These are phyloP conservation scores for Elongisporangium senticosum DNA, from an alignment of 352 stramenopile species.

Conservation along the genomic window DNA sequence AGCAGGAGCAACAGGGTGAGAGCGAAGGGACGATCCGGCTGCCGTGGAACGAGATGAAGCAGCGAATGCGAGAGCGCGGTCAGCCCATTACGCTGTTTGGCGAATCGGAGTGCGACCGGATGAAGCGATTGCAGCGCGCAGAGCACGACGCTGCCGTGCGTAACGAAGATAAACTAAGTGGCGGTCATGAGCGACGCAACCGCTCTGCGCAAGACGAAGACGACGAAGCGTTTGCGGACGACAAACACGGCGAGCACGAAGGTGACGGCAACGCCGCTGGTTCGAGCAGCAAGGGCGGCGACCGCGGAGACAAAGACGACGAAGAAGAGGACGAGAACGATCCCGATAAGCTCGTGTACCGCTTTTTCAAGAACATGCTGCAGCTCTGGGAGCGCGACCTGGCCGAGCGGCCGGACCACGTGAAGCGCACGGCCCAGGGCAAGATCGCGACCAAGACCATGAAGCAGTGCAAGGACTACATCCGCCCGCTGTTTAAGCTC, in stretches of 20 bases:
- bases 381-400: slow-evolving; percentile 93
- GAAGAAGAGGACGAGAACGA: slow-evolving; percentile 45
- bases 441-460: slow-evolving; percentile 96
- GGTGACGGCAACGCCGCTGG: slow-evolving; percentile 5
- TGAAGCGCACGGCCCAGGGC: slow-evolving; percentile 88
- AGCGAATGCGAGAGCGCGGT: slow-evolving; percentile 70
- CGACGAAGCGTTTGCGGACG: slow-evolving; percentile 1
- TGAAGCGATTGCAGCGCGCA: slow-evolving; percentile 51
- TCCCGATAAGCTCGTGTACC: slow-evolving; percentile 68
- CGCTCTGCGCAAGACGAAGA: slow-evolving; percentile 54
- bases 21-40: slow-evolving; percentile 28
- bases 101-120: slow-evolving; percentile 57
- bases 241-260: slow-evolving; percentile 21
- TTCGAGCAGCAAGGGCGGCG: slow-evolving; percentile 9
- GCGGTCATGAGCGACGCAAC: slow-evolving; percentile 74
- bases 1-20: slow-evolving; percentile 2
- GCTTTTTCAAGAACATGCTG: slow-evolving; percentile 94
- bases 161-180: slow-evolving; percentile 65
- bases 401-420: slow-evolving; percentile 69
- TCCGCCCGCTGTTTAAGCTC: slow-evolving; percentile 96
- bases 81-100: slow-evolving; percentile 88
- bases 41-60: slow-evolving; percentile 71
- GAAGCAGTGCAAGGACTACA: slow-evolving; percentile 99
- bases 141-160: slow-evolving; percentile 64
- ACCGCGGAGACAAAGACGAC: slow-evolving; percentile 11